Percentiles rank a stretch among this genome's conserved stretches.
Evolutionary conservation across 306 rosid genomes (phyloP).

Genomic region (Lathyrus tuberosus): DNA sequence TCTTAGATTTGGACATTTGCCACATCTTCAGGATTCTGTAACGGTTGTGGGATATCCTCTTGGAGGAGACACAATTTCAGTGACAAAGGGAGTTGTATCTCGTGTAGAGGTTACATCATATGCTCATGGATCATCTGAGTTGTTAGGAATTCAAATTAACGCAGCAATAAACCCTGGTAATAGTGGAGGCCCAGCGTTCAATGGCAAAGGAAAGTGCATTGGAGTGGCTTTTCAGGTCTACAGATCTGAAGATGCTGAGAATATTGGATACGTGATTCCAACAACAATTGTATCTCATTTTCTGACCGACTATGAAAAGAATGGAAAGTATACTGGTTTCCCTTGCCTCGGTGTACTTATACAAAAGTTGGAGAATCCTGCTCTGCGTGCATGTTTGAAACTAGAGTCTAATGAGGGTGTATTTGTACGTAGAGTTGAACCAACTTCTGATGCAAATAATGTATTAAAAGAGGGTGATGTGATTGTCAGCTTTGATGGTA

Average conservation of each 20-base stretch:
- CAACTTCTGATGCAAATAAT: too few species aligned
- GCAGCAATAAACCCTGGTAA: conserved; percentile 99
- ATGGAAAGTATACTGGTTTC: conserved; percentile 92
- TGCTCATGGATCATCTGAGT: conserved; percentile 95
- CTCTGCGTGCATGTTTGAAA: conserved; percentile 76
- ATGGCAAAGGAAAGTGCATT: conserved; percentile 94
- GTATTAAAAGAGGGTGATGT: conserved; percentile 99
- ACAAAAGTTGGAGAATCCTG: conserved; percentile 99
- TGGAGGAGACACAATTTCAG: conserved; percentile 99
- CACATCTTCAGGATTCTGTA: conserved; percentile 98
- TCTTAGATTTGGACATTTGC: conserved; percentile 81
- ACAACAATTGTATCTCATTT: conserved; percentile 95
- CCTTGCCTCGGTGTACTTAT: conserved; percentile 93
- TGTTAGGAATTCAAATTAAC: conserved; percentile 96
- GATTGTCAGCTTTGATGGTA: conserved; percentile 87
- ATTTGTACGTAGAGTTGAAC: too few species aligned
- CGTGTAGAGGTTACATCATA: conserved; percentile 99
- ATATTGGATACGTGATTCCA: conserved; percentile 98
- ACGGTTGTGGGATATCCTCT: conserved; percentile 99
- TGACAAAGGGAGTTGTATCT: conserved; percentile 97
- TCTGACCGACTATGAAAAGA: conserved; percentile 83
- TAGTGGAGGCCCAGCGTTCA: conserved; percentile 99
- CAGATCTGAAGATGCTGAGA: conserved; percentile 98
- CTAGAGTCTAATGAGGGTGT: conserved; percentile 89
- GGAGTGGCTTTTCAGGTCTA: conserved; percentile 99